Base-by-base conservation (phyloP, 495 filamentous ascomycete genomes). In the Tuber umbilicatum region DNA sequence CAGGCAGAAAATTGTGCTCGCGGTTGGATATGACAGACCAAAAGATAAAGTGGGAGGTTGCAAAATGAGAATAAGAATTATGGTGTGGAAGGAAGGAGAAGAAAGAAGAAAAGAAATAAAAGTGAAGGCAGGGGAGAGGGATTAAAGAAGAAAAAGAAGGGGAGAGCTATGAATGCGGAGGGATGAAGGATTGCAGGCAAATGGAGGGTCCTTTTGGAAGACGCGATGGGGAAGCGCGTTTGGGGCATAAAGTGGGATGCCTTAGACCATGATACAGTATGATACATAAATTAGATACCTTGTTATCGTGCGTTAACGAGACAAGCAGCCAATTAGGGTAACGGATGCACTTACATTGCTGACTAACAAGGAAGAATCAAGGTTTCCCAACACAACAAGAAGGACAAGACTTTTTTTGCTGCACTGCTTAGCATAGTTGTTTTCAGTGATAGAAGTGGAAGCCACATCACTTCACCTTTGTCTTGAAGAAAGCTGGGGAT, bases 91-190 rank as follows among this genome's bases (percentile, higher is more conserved):
- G 80, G 82, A 39, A 68, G 79, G 71, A 81, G 85, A 73, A 84
- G 84, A 80, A 74, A 41, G 79, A 84, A 78, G 74, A 86, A 78
- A 83, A 75, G 75, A 86, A 87, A 83, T 83, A 83, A 64, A 64
- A 31, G 27, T 64, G 55, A 35, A 64, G 10, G 55, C 27, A 27
- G 55, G 55, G 55, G 5, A 14, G 27, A 10, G 50, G n/a, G 50
- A 27, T 64, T 4, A 70, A 82, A 76, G 76, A 60, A 38, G 60
- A 70, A 69, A 55, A 23, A 21, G 68, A 43, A 77, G 74, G 73
- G 71, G 72, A 70, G 55, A 17, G 55, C 27, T 64, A 27, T 19
- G 55, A 14, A 27, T 27, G 27, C 35, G 27, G 12, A 35, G 55
- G 55, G n/a, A 64, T 35, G 55, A 19, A 35, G 55, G 55, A 64